Evolutionary conservation across 2,329 filamentous ascomycete genomes (phyloP), one percentile per base, ranked within the genome.

Genomic region (Aspergillus pseudonomiae): DNA sequence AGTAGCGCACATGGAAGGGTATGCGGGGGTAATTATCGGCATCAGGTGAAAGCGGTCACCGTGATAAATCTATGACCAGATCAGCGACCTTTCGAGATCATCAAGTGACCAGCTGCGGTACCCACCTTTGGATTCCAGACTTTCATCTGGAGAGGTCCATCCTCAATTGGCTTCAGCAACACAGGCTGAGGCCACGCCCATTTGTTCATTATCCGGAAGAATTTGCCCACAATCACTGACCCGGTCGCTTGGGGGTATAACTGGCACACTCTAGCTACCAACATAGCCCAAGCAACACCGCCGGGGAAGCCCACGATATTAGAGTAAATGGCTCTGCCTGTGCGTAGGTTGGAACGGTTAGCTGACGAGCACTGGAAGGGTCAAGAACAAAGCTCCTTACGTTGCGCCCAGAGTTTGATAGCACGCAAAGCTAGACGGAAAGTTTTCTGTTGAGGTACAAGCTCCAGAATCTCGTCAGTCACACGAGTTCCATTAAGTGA

Each of bases 101-200:
- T 32, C 10, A 55, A 21, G 36, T 39, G 11, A 43, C 16, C 16
- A 11, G 48, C 48, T 55, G 26, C n/a, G 59, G 6, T 7, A 41
- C 70, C 82, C 80, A 93, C 91, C 83, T 90, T 91, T 39, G 95
- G 95, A 73, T 99, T 98, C 94, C 95, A 99, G 63, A 97, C 91
- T 71, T 92, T 89, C 60, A 95, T 91, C 60, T 91, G 89, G 46
- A 96, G 81, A 24, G 91, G 89, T 0, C 91, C 91, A 68, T 90
- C 90, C 75, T 97, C 94, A 67, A 96, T 93, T 39, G 88, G 84
- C 78, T 97, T 97, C 63, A 99, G 84, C 69, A 96, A 84, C 5
- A 98, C 91, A n/a, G 95, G 95, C 68, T 92, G 88, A 6, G 95
- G 95, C 94, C 95, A 99, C 36, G 88, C 88, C 95, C 95, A 99